A percentile compares a stretch with the other conserved stretches of the same genome.
Evolutionary conservation across 192 early-diverging fungal species (phyloP).

Genomic region (Coemansia sp.): DNA sequence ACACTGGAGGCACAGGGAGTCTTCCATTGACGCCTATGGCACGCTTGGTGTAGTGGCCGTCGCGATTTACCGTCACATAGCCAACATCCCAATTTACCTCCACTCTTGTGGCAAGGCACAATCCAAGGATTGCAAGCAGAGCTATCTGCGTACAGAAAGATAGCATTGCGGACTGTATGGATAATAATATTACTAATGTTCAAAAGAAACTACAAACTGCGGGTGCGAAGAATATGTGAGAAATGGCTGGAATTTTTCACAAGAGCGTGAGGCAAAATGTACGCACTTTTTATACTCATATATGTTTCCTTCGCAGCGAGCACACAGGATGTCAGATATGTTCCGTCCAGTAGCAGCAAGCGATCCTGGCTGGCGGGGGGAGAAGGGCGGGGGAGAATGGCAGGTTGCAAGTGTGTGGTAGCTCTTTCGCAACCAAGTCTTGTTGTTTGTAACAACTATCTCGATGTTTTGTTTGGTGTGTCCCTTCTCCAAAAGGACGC

Average conservation of each 20-base stretch:
- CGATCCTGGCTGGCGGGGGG: too few species aligned
- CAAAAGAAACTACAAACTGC: not conserved
- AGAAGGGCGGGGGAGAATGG: too few species aligned
- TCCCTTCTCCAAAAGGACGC: too few species aligned
- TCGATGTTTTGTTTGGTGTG: too few species aligned
- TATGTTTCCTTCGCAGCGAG: too few species aligned
- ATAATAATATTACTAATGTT: not conserved
- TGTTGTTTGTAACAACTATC: too few species aligned
- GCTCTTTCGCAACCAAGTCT: too few species aligned
- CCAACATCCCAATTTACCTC: constrained; percentile 16
- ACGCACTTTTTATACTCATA: too few species aligned
- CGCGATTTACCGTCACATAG: constrained; percentile 9
- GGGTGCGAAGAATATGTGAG: not conserved
- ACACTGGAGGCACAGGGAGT: constrained; percentile 54
- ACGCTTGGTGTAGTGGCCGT: constrained; percentile 17
- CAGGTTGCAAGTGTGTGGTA: too few species aligned
- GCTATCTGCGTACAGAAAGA: not conserved
- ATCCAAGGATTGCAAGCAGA: not conserved
- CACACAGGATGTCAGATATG: too few species aligned
- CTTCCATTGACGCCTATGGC: constrained; percentile 62
- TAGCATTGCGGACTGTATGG: not conserved
- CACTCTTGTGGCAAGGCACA: constrained; percentile 29
- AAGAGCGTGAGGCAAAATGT: not conserved
- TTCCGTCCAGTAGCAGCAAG: too few species aligned
- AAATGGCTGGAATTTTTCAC: not conserved